Evolutionary conservation across 2,329 filamentous ascomycete species (phyloP).

Genomic region (Fusarium mexicanum): DNA sequence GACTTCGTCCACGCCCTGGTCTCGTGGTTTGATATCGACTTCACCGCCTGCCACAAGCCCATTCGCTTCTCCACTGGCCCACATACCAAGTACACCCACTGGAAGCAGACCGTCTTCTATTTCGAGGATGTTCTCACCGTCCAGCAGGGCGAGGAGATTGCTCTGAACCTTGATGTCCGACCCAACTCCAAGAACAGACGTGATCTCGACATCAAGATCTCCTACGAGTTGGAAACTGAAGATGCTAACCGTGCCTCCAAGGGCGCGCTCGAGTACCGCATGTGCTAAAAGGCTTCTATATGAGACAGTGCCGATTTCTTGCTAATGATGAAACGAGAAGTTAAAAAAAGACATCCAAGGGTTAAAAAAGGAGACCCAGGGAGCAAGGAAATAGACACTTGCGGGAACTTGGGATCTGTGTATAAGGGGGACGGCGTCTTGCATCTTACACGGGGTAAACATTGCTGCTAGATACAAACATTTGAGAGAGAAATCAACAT

Average conservation of each 20-base stretch:
- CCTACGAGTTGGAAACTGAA: conserved; percentile 81
- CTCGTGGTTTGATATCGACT: conserved; percentile 99
- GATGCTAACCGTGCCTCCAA: conserved; percentile 75
- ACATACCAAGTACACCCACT: conserved; percentile 99
- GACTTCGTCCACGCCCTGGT: conserved; percentile 98
- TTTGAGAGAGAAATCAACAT: conserved; percentile 23
- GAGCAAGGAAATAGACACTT: conserved; percentile 26
- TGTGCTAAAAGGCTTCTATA: conserved; percentile 62
- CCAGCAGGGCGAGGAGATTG: conserved; percentile 83
- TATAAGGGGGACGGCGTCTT: conserved; percentile 43
- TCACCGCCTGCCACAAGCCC: conserved; percentile 97
- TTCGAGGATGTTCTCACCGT: conserved; percentile 92
- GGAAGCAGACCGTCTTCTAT: conserved; percentile 99
- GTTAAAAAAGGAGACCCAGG: background rate
- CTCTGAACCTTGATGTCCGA: conserved; percentile 79
- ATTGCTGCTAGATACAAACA: conserved; percentile 36
- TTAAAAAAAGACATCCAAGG: conserved; percentile 3
- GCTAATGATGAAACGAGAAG: conserved; percentile 42
- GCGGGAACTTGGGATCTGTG: conserved; percentile 32
- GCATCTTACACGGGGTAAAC: conserved; percentile 36
- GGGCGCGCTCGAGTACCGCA: conserved; percentile 83
- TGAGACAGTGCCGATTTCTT: conserved; percentile 24
- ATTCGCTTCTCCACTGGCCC: conserved; percentile 97
- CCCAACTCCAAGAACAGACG: conserved; percentile 95
- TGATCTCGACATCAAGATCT: conserved; percentile 90